Base-by-base conservation (phyloP, 2,329 filamentous ascomycete species). In the Hypoxylon sp. region DNA sequence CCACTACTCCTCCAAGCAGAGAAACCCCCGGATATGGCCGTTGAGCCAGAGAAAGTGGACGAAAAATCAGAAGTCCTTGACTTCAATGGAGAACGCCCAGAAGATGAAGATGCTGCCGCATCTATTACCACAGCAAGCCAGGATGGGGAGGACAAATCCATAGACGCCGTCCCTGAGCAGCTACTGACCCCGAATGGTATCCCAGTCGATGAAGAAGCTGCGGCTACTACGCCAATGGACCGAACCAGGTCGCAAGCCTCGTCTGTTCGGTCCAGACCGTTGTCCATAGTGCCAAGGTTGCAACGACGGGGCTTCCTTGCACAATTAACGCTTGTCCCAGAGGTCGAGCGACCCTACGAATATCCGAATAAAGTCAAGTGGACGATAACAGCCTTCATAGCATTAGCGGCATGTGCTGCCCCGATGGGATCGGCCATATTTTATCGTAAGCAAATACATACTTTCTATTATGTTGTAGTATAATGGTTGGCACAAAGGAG, bases 361-460 rank as follows among this genome's bases (percentile, higher is more conserved):
- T 97, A 97, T 75, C 81, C 85, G 9, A 86, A 87, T 32, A 85
- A 81, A 52, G 92, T 87, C 12, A 97, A 97, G 87, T 97, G 94
- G 94, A 85, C 87, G 65, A 89, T 97, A 69, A 97, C 94, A 0
- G 82, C 88, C 34, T 86, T 95, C 50, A 87, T 97, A 47, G 91
- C 93, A 1, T 75, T 94, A 14, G 93, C 93, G 2, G 93, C 88
- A 1, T 88, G 90, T 12, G 91, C 88, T 0, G 93, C 91, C 0
- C 94, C 94, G 0, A 88, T 97, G 81, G 94, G 94, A 0, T 94
- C 91, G 27, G 87, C 91, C 1, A 94, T 97, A 58, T 89, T 97
- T 61, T 90, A 95, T 71, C 93, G 91, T 92, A 79, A 79, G 89
- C 61, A 60, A 37, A 53, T 43, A 63, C 29, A 50, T 59, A 46